A percentile compares a stretch with the other conserved stretches of the same genome.
Evolutionary conservation across 2,329 filamentous ascomycete species (phyloP).

Genomic region (Coniochaeta prunicola): DNA sequence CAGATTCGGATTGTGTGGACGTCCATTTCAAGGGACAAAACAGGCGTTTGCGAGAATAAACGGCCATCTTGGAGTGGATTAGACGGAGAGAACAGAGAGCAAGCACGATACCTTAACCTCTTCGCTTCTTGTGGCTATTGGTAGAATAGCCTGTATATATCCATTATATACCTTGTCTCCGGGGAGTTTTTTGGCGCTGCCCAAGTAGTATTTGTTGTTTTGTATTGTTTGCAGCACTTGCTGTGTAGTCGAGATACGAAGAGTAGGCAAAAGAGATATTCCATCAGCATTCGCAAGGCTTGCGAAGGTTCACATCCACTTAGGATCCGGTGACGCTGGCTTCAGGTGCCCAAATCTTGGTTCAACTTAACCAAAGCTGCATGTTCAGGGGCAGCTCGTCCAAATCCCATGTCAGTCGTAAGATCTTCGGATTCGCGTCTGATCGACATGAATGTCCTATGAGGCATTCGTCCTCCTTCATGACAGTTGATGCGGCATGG

Average conservation of each 20-base stretch:
- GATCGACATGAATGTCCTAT: neutral
- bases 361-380: no score
- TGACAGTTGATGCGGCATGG: no score
- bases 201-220: neutral
- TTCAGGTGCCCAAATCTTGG: no score
- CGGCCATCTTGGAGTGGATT: neutral
- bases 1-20: neutral
- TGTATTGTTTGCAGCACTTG: neutral
- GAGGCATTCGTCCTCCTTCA: neutral
- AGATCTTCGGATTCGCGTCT: neutral
- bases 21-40: neutral
- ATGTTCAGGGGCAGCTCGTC: no score
- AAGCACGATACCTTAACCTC: constrained; percentile 8
- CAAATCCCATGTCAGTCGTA: no score
- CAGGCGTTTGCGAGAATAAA: neutral
- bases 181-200: neutral
- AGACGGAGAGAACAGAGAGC: neutral
- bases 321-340: no score
- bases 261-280: neutral
- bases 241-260: neutral
- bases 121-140: constrained; percentile 7
- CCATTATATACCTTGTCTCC: constrained; percentile 15
- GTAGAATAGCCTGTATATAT: constrained; percentile 19
- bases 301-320: no score
- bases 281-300: neutral